Evolutionary conservation across 495 filamentous ascomycete species (phyloP).

Genomic region (Aspergillus indologenus): DNA sequence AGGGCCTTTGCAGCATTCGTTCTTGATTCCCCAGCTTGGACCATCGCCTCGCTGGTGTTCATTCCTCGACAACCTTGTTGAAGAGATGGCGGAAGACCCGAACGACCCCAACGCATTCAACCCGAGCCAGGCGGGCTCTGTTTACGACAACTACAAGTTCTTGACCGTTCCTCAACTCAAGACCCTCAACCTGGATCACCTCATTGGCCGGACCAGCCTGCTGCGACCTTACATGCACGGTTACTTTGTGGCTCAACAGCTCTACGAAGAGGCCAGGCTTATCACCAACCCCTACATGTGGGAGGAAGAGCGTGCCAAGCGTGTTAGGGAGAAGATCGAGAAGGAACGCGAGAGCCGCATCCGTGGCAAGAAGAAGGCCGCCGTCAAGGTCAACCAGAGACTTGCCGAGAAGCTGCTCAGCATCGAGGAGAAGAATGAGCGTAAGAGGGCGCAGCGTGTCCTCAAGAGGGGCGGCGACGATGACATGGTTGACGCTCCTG

Average conservation of each 20-base stretch:
- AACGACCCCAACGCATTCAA: constrained; percentile 66
- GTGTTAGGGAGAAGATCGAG: constrained; percentile 86
- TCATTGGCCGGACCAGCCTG: constrained; percentile 81
- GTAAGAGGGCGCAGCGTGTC: constrained; percentile 57
- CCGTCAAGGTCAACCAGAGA: constrained; percentile 82
- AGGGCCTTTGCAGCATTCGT: constrained; percentile 85
- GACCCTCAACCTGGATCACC: constrained; percentile 75
- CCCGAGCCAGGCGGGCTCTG: constrained; percentile 54
- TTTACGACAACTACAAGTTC: constrained; percentile 99
- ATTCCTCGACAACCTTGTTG: constrained; percentile 94
- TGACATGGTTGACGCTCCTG: constrained; percentile 37
- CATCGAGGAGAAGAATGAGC: constrained; percentile 75
- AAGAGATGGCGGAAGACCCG: constrained; percentile 90
- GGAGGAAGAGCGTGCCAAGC: constrained; percentile 83
- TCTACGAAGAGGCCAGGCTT: constrained; percentile 92
- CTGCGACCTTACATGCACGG: constrained; percentile 97
- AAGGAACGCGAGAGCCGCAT: constrained; percentile 92
- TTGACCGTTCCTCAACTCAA: constrained; percentile 80
- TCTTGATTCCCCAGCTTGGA: constrained; percentile 92
- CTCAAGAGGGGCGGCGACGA: constrained; percentile 56
- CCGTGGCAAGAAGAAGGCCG: constrained; percentile 85
- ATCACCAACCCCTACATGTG: constrained; percentile 90
- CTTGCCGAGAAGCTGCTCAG: constrained; percentile 80
- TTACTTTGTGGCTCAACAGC: constrained; percentile 87
- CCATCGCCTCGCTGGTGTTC: constrained; percentile 93